A percentile compares a stretch with the other conserved stretches of the same genome.
phyloP scores from a whole-genome alignment of 768 basidiomycete species.

The Leucocoprinus leucothites region DNA sequence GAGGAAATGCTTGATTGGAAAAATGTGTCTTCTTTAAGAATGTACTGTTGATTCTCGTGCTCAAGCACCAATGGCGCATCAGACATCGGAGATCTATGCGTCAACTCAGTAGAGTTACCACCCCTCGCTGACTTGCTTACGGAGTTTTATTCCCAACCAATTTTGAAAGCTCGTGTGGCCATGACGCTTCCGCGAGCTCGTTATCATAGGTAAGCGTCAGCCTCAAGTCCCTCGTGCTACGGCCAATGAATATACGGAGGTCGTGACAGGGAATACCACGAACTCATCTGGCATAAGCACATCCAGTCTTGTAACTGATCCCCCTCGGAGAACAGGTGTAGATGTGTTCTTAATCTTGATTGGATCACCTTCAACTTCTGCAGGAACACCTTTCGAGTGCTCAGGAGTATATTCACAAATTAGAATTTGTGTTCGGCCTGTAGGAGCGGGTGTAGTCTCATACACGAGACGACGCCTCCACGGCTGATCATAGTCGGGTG shows the following conservation, averaged over 20 bases:
- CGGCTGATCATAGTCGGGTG: neutral
- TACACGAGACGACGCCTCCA: constrained; percentile 10
- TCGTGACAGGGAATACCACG: neutral
- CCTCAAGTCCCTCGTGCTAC: constrained; percentile 6
- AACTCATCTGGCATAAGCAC: constrained; percentile 14
- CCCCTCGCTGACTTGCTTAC: neutral
- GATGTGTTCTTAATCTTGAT: neutral
- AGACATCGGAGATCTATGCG: neutral
- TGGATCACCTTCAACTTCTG: constrained; percentile 1
- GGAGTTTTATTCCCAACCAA: neutral
- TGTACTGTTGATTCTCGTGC: neutral
- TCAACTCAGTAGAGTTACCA: neutral
- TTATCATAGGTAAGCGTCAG: neutral
- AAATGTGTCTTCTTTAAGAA: constrained; percentile 10
- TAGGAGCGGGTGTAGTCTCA: neutral
- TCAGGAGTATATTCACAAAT: constrained; percentile 10
- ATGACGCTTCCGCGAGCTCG: constrained; percentile 3
- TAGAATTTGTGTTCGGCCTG: neutral
- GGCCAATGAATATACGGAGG: neutral
- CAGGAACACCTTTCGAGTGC: neutral
- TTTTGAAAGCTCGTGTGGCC: constrained; percentile 11
- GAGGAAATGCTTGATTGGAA: constrained; percentile 1
- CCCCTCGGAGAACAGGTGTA: constrained; percentile 2
- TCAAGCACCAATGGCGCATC: constrained; percentile 5
- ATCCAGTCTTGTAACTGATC: constrained; percentile 3